These are phyloP conservation scores for Triangularia verruculosa DNA, from an alignment of 2,329 filamentous ascomycete genomes.

Conservation along the genomic window DNA sequence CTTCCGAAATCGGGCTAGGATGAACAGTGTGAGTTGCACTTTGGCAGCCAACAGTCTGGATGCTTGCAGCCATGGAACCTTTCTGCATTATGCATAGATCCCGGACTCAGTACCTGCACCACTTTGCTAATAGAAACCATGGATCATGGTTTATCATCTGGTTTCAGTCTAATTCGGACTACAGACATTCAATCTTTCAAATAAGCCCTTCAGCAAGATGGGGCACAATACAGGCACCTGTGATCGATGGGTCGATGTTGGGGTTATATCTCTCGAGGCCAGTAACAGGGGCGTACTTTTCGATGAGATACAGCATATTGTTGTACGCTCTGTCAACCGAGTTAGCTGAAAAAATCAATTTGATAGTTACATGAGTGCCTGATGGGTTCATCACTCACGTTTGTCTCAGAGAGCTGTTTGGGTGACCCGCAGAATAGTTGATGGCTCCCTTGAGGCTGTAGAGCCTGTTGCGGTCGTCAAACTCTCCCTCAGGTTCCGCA, in stretches of 20 bases:
- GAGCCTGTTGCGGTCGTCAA: slow-evolving; percentile 22
- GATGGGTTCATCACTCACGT: slow-evolving; percentile 10
- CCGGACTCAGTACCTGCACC: no score
- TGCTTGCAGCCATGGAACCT: no score
- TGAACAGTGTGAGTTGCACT: no score
- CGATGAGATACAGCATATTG: slow-evolving; percentile 3
- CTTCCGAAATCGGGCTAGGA: no score
- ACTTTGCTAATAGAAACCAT: no score
- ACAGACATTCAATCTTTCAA: no score
- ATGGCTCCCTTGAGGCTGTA: slow-evolving; percentile 22
- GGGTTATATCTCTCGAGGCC: not conserved
- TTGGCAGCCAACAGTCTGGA: no score
- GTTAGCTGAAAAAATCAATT: not conserved
- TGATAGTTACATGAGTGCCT: no score
- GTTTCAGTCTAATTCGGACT: no score
- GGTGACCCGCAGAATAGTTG: slow-evolving; percentile 21
- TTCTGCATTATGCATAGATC: no score
- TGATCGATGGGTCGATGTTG: not conserved
- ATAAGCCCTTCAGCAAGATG: not conserved
- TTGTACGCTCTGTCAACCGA: not conserved
- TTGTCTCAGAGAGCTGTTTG: slow-evolving; percentile 2
- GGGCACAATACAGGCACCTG: slow-evolving; percentile 1
- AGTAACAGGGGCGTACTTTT: not conserved
- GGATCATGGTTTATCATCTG: no score
- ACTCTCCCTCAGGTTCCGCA: slow-evolving; percentile 18